Base-by-base conservation (phyloP, 352 stramenopile species). In the Thalassiosira livingstoniorum region DNA sequence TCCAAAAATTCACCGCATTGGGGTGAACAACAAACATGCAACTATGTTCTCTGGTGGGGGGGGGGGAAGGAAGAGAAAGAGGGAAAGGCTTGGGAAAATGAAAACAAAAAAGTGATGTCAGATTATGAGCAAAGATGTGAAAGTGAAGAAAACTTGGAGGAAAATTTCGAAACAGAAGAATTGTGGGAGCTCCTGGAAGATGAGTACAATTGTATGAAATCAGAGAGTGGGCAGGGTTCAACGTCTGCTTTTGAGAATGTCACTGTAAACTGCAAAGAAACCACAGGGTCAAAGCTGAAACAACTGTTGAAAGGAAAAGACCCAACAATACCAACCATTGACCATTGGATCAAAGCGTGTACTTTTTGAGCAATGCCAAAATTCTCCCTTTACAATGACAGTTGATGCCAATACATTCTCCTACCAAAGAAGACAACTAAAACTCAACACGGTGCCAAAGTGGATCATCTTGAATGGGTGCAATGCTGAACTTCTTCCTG, bases 391-490 rank as follows among this genome's bases (percentile, higher is more conserved):
- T 23, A 29, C 58, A 37, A 55, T 32, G n/a, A 31, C 13, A 71
- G n/a, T 60, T 21, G 39, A 71, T 71, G 62, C 25, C 31, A 27
- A 34, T 37, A 42, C 29, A 11, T 58, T 71, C 35, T 25, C 39
- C 15, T 62, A 62, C 25, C 27, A 62, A 45, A 61, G 21, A 45
- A 62, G 39, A n/a, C 47, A 60, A 23, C 15, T 15, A 42, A 11
- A 25, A 13, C 25, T 57, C 2, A 25, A 31, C 4, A 27, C 18
- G 3, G 21, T 57, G 18, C 63, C 63, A 71, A 35, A 21, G 23
- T 71, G 63, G 63, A 29, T 71, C 18, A 57, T 71, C 35, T 25
- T 71, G 1, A 58, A 57, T 58, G 34, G 34, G 10, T n/a, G 25
- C n/a, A 25, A 27, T 29, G 43, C 25, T 15, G 13, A 25, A 1